Percentiles rank a stretch among this genome's conserved stretches.
phyloP scores from a whole-genome alignment of 768 basidiomycete genomes.

The Pulveroboletus ravenelii region DNA sequence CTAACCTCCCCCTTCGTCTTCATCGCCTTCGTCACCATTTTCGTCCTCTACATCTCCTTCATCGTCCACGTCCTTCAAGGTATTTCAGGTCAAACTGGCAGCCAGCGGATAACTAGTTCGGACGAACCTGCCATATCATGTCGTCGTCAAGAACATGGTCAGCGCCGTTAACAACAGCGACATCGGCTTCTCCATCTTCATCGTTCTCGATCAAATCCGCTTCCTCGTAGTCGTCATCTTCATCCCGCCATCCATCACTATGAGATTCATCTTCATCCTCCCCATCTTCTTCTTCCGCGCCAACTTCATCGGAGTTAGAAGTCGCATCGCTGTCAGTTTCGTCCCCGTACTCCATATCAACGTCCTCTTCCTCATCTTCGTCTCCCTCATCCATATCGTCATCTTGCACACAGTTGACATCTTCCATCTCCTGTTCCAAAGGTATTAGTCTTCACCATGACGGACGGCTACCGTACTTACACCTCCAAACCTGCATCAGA shows the following conservation, averaged over 20 bases:
- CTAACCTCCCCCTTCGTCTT: constrained; percentile 22
- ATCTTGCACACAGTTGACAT: constrained; percentile 58
- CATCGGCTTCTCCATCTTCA: constrained; percentile 44
- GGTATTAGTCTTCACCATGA: constrained; percentile 14
- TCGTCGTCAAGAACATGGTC: constrained; percentile 46
- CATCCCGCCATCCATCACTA: constrained; percentile 52
- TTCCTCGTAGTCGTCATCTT: constrained; percentile 52
- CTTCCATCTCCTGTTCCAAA: constrained; percentile 73
- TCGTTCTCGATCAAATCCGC: constrained; percentile 61
- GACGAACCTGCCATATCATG: constrained; percentile 55
- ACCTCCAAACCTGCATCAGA: constrained; percentile 56
- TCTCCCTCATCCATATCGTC: constrained; percentile 80
- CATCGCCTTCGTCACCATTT: constrained; percentile 54
- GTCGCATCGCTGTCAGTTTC: constrained; percentile 81
- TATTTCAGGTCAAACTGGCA: constrained; percentile 8
- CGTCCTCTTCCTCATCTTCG: constrained; percentile 78
- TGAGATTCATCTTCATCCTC: constrained; percentile 49
- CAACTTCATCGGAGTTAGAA: constrained; percentile 68
- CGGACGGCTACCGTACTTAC: constrained; percentile 43
- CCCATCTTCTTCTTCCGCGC: constrained; percentile 58
- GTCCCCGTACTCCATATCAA: constrained; percentile 84
- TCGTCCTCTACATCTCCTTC: constrained; percentile 55
- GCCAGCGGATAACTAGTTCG: neutral
- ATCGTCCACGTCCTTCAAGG: constrained; percentile 49
- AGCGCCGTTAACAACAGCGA: constrained; percentile 49